A percentile compares a stretch with the other conserved stretches of the same genome.
These are phyloP conservation scores for Acanthamoeba quina DNA, from an alignment of 208 protist genomes.

Conservation along the genomic window DNA sequence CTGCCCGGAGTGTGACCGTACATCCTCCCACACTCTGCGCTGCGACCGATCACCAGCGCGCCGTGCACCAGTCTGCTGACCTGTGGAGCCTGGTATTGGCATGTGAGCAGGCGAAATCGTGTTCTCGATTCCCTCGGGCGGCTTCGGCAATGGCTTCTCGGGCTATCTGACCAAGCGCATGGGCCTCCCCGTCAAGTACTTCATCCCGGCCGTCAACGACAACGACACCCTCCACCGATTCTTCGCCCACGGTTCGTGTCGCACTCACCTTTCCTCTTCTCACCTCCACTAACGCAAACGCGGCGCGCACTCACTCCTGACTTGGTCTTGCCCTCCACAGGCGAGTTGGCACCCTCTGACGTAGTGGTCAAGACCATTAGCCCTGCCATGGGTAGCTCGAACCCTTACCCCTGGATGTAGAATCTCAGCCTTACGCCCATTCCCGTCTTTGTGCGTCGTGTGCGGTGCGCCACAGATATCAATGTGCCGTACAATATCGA, in stretches of 20 bases:
- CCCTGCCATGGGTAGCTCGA: slow-evolving; percentile 84
- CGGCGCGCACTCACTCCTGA: background rate
- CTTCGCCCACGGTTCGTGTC: slow-evolving; percentile 88
- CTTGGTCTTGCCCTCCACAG: background rate
- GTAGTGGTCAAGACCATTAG: slow-evolving; percentile 66
- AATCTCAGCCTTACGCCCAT: background rate
- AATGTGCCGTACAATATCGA: slow-evolving; percentile 97
- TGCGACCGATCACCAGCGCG: background rate
- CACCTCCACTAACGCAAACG: background rate
- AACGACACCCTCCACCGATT: slow-evolving; percentile 97
- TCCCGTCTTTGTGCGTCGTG: slow-evolving; percentile 65
- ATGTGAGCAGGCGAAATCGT: slow-evolving; percentile 82
- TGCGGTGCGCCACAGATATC: slow-evolving; percentile 93
- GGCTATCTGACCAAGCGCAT: slow-evolving; percentile 94
- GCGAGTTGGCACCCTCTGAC: slow-evolving; percentile 28
- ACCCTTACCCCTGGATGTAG: no score
- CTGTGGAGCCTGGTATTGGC: background rate
- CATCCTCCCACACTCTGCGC: background rate
- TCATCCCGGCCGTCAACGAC: slow-evolving; percentile 96
- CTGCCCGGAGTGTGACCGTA: slow-evolving; percentile 63
- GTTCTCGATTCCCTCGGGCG: slow-evolving; percentile 96
- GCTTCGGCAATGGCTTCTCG: slow-evolving; percentile 97
- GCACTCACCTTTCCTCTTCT: background rate
- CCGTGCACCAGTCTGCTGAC: background rate
- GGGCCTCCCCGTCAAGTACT: slow-evolving; percentile 91